Percentiles rank a stretch among this genome's conserved stretches.
These are phyloP conservation scores for Podila verticillata DNA, from an alignment of 192 early-diverging fungal genomes.

Conservation along the genomic window DNA sequence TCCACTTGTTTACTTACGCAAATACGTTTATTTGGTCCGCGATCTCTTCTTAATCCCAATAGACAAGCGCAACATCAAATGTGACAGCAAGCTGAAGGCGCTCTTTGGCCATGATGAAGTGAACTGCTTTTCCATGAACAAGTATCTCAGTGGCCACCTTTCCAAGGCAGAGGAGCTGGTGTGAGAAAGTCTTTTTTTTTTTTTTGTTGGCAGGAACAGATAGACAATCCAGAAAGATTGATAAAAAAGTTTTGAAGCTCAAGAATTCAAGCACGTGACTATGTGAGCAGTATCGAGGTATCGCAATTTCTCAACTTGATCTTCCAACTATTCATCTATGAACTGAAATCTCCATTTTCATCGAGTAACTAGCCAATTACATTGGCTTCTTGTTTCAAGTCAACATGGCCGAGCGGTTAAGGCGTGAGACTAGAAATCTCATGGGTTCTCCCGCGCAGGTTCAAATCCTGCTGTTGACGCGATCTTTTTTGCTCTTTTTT, in stretches of 20 bases:
- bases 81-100: conserved; percentile 58
- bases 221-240: too few species aligned
- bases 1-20: background rate
- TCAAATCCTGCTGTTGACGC: conserved; percentile 67
- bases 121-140: conserved; percentile 71
- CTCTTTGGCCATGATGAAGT: conserved; percentile 62
- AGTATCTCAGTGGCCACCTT: conserved; percentile 63
- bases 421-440: conserved; percentile 63
- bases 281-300: too few species aligned
- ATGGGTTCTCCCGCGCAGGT: conserved; percentile 65
- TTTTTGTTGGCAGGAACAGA: background rate
- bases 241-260: too few species aligned
- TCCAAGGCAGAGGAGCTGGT: conserved; percentile 51
- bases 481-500: background rate
- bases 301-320: too few species aligned
- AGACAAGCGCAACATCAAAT: conserved; percentile 63
- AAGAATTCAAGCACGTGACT: too few species aligned
- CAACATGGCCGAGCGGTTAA: conserved; percentile 50
- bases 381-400: background rate
- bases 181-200: background rate
- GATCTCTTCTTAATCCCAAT: background rate
- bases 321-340: too few species aligned
- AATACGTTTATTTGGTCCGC: background rate
- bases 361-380: too few species aligned
- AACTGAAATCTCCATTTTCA: too few species aligned